Conservation (phyloP, 2,329 filamentous ascomycete genomes). For the Aspergillus tubingensis region DNA sequence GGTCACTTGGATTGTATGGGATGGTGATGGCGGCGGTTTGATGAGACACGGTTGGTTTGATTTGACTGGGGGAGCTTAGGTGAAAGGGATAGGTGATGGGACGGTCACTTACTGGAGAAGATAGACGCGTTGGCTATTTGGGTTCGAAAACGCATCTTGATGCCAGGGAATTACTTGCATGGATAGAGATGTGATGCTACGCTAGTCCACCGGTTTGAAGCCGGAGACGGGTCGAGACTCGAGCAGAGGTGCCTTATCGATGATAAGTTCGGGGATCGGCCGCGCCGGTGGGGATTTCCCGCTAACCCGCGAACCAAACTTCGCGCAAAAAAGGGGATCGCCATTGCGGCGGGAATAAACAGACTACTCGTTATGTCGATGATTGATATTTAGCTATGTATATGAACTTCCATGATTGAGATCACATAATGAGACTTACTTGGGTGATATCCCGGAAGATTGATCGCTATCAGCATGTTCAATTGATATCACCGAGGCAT, state of each 20-base stretch:
- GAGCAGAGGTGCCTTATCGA: background rate
- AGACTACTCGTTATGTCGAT: too few relatives aligned
- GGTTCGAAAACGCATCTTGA: conserved; percentile 37
- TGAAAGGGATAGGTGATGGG: background rate
- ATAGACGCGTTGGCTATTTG: conserved; percentile 40
- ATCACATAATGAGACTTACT: too few relatives aligned
- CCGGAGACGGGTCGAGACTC: background rate
- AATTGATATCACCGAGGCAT: too few relatives aligned
- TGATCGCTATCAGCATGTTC: too few relatives aligned
- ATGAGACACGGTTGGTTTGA: background rate
- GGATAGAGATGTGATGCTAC: too few relatives aligned
- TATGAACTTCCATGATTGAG: too few relatives aligned
- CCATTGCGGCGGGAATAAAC: too few relatives aligned
- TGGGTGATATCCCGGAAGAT: too few relatives aligned
- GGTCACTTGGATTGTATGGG: conserved; percentile 15
- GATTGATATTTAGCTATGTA: too few relatives aligned
- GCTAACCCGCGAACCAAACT: background rate
- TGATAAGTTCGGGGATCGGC: background rate
- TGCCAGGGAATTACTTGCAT: background rate
- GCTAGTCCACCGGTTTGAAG: too few relatives aligned
- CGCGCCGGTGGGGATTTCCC: background rate
- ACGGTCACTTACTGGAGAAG: conserved; percentile 52
- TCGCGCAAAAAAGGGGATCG: too few relatives aligned
- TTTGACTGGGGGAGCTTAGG: background rate
- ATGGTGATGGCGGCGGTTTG: conserved; percentile 11